Conservation (phyloP, 1,284 basidiomycete species). For the Cryptococcus floricola region DNA sequence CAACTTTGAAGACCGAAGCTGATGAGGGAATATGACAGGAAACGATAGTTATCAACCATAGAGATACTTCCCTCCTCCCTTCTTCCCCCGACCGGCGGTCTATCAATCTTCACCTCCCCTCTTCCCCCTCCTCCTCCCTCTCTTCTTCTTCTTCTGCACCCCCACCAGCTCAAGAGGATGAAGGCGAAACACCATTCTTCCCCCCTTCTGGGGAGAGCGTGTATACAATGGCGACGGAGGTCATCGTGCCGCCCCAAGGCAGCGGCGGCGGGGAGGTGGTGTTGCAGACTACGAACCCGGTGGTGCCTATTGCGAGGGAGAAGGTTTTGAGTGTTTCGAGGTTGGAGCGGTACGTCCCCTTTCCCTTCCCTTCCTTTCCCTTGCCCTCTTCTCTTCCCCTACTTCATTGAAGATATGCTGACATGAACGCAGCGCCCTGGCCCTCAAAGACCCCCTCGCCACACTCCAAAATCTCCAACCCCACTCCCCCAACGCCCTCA, state of each 20-base stretch:
- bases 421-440: constrained; percentile 30
- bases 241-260: constrained; percentile 39
- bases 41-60: constrained; percentile 66
- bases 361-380: too few species aligned
- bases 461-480: constrained; percentile 3
- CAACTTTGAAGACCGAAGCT: neutral
- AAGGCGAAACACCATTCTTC: constrained; percentile 12
- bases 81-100: constrained; percentile 57
- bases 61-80: constrained; percentile 60
- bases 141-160: neutral
- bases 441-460: constrained; percentile 17
- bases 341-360: constrained; percentile 59
- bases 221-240: constrained; percentile 66
- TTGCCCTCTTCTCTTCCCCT: neutral
- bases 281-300: constrained; percentile 71
- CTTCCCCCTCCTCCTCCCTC: constrained; percentile 51
- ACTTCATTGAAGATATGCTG: neutral
- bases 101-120: constrained; percentile 58
- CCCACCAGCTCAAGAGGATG: neutral
- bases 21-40: constrained; percentile 22
- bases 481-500: constrained; percentile 12
- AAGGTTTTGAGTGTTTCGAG: constrained; percentile 58
- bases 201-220: constrained; percentile 11
- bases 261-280: constrained; percentile 33
- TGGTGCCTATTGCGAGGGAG: constrained; percentile 54